phyloP scores from a whole-genome alignment of 192 early-diverging fungal genomes.

The Gonapodya prolifera region DNA sequence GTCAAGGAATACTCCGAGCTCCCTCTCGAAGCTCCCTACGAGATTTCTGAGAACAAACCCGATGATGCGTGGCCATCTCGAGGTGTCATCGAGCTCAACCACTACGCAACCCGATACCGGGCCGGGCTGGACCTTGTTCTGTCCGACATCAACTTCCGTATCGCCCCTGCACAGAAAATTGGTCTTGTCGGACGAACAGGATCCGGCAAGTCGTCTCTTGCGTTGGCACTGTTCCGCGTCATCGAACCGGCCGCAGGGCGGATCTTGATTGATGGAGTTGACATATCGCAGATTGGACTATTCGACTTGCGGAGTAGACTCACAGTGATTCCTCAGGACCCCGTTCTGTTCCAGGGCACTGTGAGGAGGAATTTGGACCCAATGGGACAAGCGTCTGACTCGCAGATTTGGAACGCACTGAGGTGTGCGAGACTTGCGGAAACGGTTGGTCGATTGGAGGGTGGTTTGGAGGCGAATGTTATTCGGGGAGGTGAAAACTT shows the following conservation, averaged over 20 bases:
- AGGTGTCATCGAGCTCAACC: slow-evolving; percentile 59
- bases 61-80: slow-evolving; percentile 5
- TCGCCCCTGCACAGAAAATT: not conserved
- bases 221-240: not conserved
- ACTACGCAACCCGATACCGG: slow-evolving; percentile 72
- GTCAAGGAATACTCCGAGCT: slow-evolving; percentile 54
- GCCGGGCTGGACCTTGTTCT: slow-evolving; percentile 66
- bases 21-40: not conserved
- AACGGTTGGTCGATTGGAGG: slow-evolving; percentile 40
- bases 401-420: slow-evolving; percentile 32
- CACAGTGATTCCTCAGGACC: slow-evolving; percentile 70
- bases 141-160: slow-evolving; percentile 13
- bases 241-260: not conserved
- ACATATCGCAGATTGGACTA: not conserved
- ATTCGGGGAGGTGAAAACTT: slow-evolving; percentile 57
- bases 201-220: not conserved
- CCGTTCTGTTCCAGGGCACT: slow-evolving; percentile 36
- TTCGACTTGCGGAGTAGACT: slow-evolving; percentile 38
- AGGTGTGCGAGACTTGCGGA: slow-evolving; percentile 41
- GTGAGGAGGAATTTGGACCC: slow-evolving; percentile 38
- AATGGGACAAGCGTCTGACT: slow-evolving; percentile 24
- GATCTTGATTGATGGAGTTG: not conserved
- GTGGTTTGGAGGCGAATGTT: slow-evolving; percentile 18
- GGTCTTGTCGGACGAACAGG: not conserved
- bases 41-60: not conserved